Evolutionary conservation across 2,329 filamentous ascomycete species (phyloP).

Genomic region (Pseudophaeomoniella oleicola): DNA sequence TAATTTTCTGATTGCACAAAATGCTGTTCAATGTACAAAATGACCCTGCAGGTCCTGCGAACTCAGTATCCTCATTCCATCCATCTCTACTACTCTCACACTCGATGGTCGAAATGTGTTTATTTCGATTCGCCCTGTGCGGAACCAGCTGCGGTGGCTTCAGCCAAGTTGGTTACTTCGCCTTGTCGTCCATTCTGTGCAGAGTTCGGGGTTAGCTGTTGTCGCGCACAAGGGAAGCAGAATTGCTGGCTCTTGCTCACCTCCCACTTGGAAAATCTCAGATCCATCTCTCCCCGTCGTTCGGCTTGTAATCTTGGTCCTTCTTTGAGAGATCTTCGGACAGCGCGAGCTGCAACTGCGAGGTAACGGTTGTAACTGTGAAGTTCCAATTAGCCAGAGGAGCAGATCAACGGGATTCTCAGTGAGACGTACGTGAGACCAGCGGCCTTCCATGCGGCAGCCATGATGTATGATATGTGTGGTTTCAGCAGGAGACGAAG

Average conservation of each 20-base stretch:
- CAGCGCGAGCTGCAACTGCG: conserved; percentile 80
- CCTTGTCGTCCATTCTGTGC: conserved; percentile 89
- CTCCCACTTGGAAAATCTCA: conserved; percentile 90
- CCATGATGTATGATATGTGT: conserved; percentile 53
- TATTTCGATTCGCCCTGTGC: conserved; percentile 25
- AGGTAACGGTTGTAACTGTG: conserved; percentile 99
- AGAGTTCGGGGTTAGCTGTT: conserved; percentile 10
- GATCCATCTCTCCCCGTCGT: conserved; percentile 75
- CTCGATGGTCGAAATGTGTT: conserved; percentile 12
- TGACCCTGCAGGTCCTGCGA: too few species aligned
- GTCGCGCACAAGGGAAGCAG: conserved; percentile 1
- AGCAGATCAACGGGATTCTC: conserved; percentile 19
- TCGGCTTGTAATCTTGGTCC: conserved; percentile 76
- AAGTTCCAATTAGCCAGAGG: conserved; percentile 14
- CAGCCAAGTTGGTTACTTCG: conserved; percentile 58
- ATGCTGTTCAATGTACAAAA: background rate
- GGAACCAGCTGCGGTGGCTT: conserved; percentile 35
- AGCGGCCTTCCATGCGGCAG: conserved; percentile 96
- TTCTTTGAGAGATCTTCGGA: conserved; percentile 95
- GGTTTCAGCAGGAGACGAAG: too few species aligned
- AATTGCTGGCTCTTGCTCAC: conserved; percentile 42
- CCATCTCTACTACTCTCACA: conserved; percentile 10
- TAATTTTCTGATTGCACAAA: too few species aligned
- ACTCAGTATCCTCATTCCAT: conserved; percentile 7
- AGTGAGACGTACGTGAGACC: conserved; percentile 68